Conservation (phyloP, 495 filamentous ascomycete species). For the Talaromyces wortmannii region DNA sequence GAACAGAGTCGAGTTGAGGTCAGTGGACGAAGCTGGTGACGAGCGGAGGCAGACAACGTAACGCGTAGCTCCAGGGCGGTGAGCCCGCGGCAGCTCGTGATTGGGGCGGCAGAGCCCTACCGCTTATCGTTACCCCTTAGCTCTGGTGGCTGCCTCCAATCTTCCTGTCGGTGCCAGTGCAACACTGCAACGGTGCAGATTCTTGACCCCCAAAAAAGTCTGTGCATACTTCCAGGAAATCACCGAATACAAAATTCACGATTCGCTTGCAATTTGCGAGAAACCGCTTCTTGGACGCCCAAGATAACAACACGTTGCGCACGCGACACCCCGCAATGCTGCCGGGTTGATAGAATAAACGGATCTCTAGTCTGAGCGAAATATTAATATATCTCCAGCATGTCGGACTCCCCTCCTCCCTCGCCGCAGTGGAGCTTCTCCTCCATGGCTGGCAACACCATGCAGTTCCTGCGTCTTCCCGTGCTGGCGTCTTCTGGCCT, state of each 20-base stretch:
- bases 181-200: too few relatives aligned
- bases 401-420: conserved; percentile 41
- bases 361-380: too few relatives aligned
- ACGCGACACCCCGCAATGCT: not conserved
- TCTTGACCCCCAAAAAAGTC: too few relatives aligned
- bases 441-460: conserved; percentile 34
- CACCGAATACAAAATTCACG: too few relatives aligned
- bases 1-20: not conserved
- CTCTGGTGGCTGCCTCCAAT: not conserved
- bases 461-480: conserved; percentile 45
- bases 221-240: too few relatives aligned
- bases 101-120: not conserved
- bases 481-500: conserved; percentile 55
- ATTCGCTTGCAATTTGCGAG: too few relatives aligned
- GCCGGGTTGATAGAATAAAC: not conserved
- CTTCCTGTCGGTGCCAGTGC: too few relatives aligned
- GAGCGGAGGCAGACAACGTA: conserved; percentile 4
- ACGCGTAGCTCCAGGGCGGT: conserved; percentile 1
- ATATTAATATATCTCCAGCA: conserved; percentile 6
- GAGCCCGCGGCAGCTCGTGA: not conserved
- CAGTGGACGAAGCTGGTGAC: not conserved
- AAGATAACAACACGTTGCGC: not conserved
- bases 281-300: too few relatives aligned
- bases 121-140: not conserved
- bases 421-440: conserved; percentile 37